Base-by-base conservation (phyloP, 2,329 filamentous ascomycete species). In the Calonectria naviculata region DNA sequence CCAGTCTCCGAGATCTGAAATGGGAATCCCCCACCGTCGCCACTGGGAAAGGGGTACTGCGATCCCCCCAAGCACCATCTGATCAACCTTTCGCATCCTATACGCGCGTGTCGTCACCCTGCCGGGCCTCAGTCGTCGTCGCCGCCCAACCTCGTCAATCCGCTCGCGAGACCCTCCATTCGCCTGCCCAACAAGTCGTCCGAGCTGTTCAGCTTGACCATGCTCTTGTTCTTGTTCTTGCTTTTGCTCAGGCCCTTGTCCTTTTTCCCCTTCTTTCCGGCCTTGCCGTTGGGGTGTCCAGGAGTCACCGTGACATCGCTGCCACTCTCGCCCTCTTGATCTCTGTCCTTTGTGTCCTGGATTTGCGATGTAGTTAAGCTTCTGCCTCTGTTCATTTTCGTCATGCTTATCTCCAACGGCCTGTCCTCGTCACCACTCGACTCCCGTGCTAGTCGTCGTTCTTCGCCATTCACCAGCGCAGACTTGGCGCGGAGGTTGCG, bases 401-500 rank as follows among this genome's bases (percentile, higher is more conserved):
- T 89, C 86, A 92, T 90, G 76, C 89, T 91, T 86, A 98, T 98
- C 83, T 98, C 95, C 12, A 98, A 82, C 4, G 94, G 94, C 24
- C 87, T 84, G 64, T 97, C 95, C 73, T 98, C 95, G 38, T 97
- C 94, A 0, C 91, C 94, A 13, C 92, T 93, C 17, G 86, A 93
- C 82, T 90, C 93, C 36, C 80, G 75, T 12, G 73, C 67, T 61
- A 79, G 80, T 60, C 79, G 80, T 31, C 77, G 79, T 49, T 76
- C 76, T 6, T 78, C 70, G 12, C 79, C 74, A 44, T 79, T 78
- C 44, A 69, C 61, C 9, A 65, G 73, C 62, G 63, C 64, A 17
- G 64, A 68, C 64, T 69, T 71, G 54, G 66, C 56, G 60, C 46
- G 65, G 70, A 71, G 77, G 54, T 71, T 75, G 70, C 79, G 77